A percentile compares a stretch with the other conserved stretches of the same genome.
Conservation (phyloP, 2,329 filamentous ascomycete genomes). For the Exophiala dermatitidis region DNA sequence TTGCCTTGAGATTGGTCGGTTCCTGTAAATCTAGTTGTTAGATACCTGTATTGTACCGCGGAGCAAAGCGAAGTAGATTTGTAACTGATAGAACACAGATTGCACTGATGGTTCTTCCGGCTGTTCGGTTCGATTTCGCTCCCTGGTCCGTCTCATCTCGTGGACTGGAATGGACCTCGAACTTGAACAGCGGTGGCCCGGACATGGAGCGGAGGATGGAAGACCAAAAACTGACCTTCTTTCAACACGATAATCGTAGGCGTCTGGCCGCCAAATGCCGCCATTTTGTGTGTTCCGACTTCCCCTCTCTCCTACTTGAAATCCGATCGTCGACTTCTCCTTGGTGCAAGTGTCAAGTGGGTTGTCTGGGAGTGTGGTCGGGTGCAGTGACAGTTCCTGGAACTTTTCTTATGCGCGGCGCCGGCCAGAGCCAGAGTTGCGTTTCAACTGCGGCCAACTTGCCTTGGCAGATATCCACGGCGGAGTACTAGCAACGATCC, state of each 20-base stretch:
- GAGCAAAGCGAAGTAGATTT: neutral
- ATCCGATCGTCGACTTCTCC: neutral
- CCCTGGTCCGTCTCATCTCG: neutral
- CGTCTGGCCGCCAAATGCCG: conserved; percentile 89
- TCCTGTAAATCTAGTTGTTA: conserved; percentile 48
- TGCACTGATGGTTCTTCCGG: too few species aligned
- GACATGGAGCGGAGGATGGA: neutral
- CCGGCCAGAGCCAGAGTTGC: too few species aligned
- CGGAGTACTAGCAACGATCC: too few species aligned
- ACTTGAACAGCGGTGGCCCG: too few species aligned
- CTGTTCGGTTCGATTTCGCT: neutral
- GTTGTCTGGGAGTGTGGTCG: neutral
- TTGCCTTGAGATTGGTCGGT: conserved; percentile 97
- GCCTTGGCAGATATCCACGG: too few species aligned
- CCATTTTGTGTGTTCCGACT: conserved; percentile 13
- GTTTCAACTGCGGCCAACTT: too few species aligned
- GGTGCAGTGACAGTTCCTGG: too few species aligned
- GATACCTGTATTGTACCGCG: conserved; percentile 10
- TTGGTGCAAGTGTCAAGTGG: neutral
- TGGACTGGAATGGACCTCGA: too few species aligned
- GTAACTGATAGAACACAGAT: too few species aligned
- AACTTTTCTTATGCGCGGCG: too few species aligned
- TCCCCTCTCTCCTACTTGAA: neutral
- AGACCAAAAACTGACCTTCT: conserved; percentile 61
- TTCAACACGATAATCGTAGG: conserved; percentile 97